phyloP scores from a whole-genome alignment of 2,329 filamentous ascomycete species.

The Diaporthe australafricana region DNA sequence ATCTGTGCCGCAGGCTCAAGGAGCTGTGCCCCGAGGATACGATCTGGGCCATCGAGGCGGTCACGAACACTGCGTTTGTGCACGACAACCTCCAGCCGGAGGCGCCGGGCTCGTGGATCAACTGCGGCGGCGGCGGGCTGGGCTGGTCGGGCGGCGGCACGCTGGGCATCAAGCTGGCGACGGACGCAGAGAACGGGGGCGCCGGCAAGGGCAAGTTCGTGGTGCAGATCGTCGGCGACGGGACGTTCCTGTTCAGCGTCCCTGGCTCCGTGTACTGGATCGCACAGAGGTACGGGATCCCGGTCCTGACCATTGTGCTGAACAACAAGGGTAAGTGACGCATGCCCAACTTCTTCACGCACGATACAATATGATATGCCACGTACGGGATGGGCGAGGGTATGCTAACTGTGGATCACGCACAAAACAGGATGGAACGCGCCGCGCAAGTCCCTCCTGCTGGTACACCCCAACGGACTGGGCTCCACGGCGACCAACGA shows the following conservation, averaged over 20 bases:
- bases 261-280: conserved; percentile 63
- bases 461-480: conserved; percentile 69
- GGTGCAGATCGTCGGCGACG: conserved; percentile 62
- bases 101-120: conserved; percentile 62
- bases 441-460: conserved; percentile 64
- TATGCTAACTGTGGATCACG: neutral
- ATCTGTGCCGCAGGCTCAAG: conserved; percentile 52
- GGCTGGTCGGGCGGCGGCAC: conserved; percentile 65
- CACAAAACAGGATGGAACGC: conserved; percentile 67
- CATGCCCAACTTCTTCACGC: neutral
- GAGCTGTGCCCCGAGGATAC: conserved; percentile 60
- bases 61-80: conserved; percentile 75
- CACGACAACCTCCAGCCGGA: conserved; percentile 76
- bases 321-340: conserved; percentile 61
- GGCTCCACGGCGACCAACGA: conserved; percentile 68
- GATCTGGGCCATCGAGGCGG: conserved; percentile 80
- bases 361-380: too few species aligned
- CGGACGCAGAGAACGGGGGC: conserved; percentile 52
- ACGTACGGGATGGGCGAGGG: too few species aligned
- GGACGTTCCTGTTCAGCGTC: conserved; percentile 61
- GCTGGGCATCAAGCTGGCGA: conserved; percentile 61
- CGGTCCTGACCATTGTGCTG: conserved; percentile 60
- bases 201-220: conserved; percentile 56
- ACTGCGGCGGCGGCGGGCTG: conserved; percentile 64
- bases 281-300: conserved; percentile 58